Conservation (phyloP, 2,329 filamentous ascomycete species). For the Metarhizium anisopliae region DNA sequence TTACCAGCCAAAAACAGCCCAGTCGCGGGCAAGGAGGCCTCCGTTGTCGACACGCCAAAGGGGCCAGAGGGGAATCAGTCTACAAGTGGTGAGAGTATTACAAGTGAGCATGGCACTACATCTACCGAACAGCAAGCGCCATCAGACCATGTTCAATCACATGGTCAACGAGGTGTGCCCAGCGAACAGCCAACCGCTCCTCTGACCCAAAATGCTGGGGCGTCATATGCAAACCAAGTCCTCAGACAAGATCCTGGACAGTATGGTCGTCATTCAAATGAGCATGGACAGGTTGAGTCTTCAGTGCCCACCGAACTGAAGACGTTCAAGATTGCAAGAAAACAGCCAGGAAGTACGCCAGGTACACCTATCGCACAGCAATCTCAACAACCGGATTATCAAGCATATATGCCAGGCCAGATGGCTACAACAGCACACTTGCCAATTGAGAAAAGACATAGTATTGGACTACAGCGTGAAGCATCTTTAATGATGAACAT, state of each 20-base stretch:
- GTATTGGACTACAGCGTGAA: conserved; percentile 17
- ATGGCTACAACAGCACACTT: background rate
- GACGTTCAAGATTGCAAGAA: conserved; percentile 10
- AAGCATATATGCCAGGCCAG: conserved; percentile 9
- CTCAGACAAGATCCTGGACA: background rate
- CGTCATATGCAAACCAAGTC: background rate
- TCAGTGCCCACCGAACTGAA: background rate
- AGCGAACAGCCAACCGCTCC: no score
- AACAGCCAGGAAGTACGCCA: conserved; percentile 4
- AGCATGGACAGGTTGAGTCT: background rate
- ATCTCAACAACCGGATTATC: conserved; percentile 4
- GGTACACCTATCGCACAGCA: background rate
- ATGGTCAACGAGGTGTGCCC: no score
- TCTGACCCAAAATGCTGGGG: no score
- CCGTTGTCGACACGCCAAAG: conserved; percentile 9
- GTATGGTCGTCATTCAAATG: background rate
- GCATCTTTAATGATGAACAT: conserved; percentile 14
- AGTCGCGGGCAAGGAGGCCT: conserved; percentile 9
- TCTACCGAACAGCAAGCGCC: background rate
- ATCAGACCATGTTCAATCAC: no score
- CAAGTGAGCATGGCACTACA: background rate
- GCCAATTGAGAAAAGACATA: conserved; percentile 6
- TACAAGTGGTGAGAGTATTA: background rate
- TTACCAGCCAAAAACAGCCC: conserved; percentile 25
- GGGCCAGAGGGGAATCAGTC: background rate